Conservation (phyloP, 2,329 filamentous ascomycete genomes). For the Fusarium circinatum region DNA sequence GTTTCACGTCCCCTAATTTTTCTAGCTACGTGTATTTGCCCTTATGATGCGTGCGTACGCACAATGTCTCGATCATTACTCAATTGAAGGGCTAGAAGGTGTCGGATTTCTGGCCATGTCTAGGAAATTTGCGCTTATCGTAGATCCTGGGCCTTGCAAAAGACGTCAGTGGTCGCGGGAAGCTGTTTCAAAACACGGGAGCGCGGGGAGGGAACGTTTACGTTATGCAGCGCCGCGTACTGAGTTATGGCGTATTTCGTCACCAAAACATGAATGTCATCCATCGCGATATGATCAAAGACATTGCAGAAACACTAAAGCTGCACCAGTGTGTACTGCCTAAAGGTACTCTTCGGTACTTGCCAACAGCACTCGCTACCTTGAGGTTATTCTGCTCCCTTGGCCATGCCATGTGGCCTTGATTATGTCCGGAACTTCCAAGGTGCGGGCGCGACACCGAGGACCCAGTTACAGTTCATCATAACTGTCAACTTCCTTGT, state of each 20-base stretch:
- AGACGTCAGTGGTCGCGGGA: constrained; percentile 29
- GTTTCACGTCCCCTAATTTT: constrained; percentile 24
- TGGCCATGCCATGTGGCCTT: neutral
- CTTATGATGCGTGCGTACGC: constrained; percentile 3
- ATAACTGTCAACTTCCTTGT: neutral
- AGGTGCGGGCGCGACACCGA: neutral
- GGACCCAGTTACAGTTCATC: neutral
- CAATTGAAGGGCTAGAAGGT: neutral
- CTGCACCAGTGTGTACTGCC: neutral
- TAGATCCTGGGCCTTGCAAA: constrained; percentile 22
- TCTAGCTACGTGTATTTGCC: constrained; percentile 6
- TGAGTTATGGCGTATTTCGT: constrained; percentile 3
- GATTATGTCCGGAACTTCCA: constrained; percentile 3
- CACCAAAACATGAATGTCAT: constrained; percentile 8
- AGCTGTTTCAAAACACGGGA: constrained; percentile 31
- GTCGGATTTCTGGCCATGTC: constrained; percentile 1
- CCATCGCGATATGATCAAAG: constrained; percentile 3
- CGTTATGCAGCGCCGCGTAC: neutral
- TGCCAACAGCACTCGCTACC: neutral
- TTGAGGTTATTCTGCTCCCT: constrained; percentile 3
- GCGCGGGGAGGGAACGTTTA: neutral
- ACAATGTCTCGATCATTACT: constrained; percentile 2
- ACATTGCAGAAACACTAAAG: neutral
- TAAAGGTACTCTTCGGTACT: neutral
- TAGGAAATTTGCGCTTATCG: constrained; percentile 12